A percentile compares a stretch with the other conserved stretches of the same genome.
Evolutionary conservation across 2,329 filamentous ascomycete species (phyloP).

Genomic region (Simplicillium aogashimaense): DNA sequence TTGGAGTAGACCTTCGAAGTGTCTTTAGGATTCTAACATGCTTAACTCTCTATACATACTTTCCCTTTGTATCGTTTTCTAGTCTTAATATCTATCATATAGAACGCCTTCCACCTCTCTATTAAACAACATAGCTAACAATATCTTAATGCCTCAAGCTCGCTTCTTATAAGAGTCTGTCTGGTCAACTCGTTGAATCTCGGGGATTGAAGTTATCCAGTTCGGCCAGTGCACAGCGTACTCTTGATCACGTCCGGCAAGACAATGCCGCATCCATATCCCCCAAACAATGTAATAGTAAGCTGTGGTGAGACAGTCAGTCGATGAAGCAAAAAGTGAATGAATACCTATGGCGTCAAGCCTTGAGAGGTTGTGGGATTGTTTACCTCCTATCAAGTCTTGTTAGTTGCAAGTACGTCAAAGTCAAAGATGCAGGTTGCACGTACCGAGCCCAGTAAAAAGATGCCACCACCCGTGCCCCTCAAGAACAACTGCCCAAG

Average conservation of each 20-base stretch:
- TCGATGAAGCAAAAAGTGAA: no score
- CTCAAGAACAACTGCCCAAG: slow-evolving; percentile 66
- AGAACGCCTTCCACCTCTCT: no score
- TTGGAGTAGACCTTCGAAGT: no score
- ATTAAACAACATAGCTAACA: no score
- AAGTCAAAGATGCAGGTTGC: neutral
- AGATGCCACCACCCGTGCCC: slow-evolving; percentile 58
- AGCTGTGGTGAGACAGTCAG: slow-evolving; percentile 26
- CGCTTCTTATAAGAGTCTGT: neutral
- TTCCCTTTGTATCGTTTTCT: no score
- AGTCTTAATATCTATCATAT: no score
- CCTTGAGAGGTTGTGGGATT: neutral
- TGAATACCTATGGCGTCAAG: neutral
- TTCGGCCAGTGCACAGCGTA: slow-evolving; percentile 63
- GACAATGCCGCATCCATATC: slow-evolving; percentile 68
- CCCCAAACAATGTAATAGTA: slow-evolving; percentile 82
- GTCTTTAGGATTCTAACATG: no score
- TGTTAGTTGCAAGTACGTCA: slow-evolving; percentile 12
- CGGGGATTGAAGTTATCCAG: slow-evolving; percentile 41
- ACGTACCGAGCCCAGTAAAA: slow-evolving; percentile 62
- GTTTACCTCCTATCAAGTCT: slow-evolving; percentile 15
- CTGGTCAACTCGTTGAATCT: slow-evolving; percentile 24
- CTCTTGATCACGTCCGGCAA: slow-evolving; percentile 63
- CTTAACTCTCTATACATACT: no score
- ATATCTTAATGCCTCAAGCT: no score